Conservation (phyloP, 345 rosid genomes). For the Passiflora organensis region DNA sequence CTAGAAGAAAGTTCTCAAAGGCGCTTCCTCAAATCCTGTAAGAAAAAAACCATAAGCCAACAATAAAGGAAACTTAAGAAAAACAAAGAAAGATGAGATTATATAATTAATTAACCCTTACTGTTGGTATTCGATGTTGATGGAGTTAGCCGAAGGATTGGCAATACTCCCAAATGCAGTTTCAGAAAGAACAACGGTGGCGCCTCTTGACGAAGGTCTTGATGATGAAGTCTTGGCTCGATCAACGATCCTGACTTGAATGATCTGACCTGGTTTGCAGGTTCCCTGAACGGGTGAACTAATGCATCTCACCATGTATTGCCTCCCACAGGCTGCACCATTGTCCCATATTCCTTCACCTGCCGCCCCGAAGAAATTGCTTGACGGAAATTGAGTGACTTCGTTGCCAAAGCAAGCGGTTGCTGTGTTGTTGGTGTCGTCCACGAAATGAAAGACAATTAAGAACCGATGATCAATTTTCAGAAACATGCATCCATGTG, state of each 20-base stretch:
- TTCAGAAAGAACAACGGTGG: conserved; percentile 40
- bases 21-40: too few species aligned
- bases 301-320: conserved; percentile 49
- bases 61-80: background rate
- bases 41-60: background rate
- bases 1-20: too few species aligned
- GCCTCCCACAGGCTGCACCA: conserved; percentile 57
- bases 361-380: conserved; percentile 48
- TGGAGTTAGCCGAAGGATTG: conserved; percentile 7
- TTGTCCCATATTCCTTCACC: conserved; percentile 66
- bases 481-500: too few species aligned
- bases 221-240: conserved; percentile 32
- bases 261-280: conserved; percentile 27
- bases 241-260: conserved; percentile 44
- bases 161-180: conserved; percentile 41
- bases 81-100: too few species aligned
- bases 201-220: conserved; percentile 22
- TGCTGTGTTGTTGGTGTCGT: conserved; percentile 24
- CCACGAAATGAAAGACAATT: background rate
- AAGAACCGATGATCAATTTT: too few species aligned
- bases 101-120: too few species aligned
- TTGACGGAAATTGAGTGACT: conserved; percentile 38
- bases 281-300: conserved; percentile 28
- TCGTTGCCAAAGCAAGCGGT: conserved; percentile 48
- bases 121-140: conserved; percentile 49